Conservation (phyloP, 768 basidiomycete species). For the Leccinum broughii region DNA sequence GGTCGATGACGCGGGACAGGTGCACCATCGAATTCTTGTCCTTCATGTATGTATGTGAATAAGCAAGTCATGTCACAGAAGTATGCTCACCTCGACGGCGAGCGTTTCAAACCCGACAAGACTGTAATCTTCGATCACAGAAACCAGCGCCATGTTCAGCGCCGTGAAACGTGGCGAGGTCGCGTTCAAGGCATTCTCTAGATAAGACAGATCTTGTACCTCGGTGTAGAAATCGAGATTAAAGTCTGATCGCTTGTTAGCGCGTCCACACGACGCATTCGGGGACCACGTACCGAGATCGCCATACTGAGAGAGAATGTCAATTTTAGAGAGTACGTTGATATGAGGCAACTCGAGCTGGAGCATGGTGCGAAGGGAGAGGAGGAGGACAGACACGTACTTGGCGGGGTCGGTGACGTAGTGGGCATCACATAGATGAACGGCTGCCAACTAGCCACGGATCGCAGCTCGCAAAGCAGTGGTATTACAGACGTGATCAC, state of each 20-base stretch:
- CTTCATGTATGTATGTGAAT: slow-evolving; percentile 36
- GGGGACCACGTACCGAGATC: slow-evolving; percentile 69
- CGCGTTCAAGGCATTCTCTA: slow-evolving; percentile 71
- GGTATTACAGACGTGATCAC: slow-evolving; percentile 36
- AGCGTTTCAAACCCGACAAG: slow-evolving; percentile 96
- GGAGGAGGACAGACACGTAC: slow-evolving; percentile 88
- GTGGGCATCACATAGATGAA: slow-evolving; percentile 95
- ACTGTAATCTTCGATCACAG: slow-evolving; percentile 89
- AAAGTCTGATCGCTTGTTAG: slow-evolving; percentile 62
- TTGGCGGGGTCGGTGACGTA: slow-evolving; percentile 96
- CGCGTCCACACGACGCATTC: not conserved
- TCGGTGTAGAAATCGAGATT: slow-evolving; percentile 98
- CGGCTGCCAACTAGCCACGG: slow-evolving; percentile 73
- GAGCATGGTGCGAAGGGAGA: slow-evolving; percentile 95
- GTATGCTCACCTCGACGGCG: slow-evolving; percentile 77
- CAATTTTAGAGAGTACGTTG: slow-evolving; percentile 95
- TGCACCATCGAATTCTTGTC: slow-evolving; percentile 96
- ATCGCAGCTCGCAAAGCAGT: not conserved
- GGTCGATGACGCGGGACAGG: slow-evolving; percentile 80
- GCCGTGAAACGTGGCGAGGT: slow-evolving; percentile 69
- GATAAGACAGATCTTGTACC: slow-evolving; percentile 91
- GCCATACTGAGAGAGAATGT: slow-evolving; percentile 87
- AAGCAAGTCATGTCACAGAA: not conserved
- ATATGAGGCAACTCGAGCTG: slow-evolving; percentile 97
- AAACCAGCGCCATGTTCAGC: slow-evolving; percentile 88